Conservation (phyloP, 345 rosid genomes). For the Acer campestre region DNA sequence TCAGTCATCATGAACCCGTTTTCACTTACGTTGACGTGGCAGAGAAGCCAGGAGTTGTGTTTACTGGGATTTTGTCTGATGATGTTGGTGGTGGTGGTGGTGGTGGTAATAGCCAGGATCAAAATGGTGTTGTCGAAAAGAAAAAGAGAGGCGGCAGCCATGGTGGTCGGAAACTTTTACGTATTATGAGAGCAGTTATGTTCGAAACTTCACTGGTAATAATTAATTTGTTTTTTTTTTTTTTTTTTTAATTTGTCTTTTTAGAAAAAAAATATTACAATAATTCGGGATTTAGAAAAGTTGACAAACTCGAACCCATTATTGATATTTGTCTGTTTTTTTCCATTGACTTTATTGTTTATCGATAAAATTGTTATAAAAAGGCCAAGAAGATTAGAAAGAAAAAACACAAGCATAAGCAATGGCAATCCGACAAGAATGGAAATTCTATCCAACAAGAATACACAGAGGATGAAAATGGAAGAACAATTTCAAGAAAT, state of each 20-base stretch:
- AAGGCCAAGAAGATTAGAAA: slow-evolving; percentile 42
- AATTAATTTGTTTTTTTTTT: neutral
- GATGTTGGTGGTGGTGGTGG: neutral
- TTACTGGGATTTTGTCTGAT: neutral
- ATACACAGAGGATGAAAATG: neutral
- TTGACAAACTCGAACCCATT: no score
- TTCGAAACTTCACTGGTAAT: slow-evolving; percentile 53
- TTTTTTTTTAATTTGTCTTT: neutral
- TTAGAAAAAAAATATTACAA: no score
- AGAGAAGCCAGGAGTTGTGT: slow-evolving; percentile 8
- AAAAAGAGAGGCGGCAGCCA: slow-evolving; percentile 15
- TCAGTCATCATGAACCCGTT: neutral
- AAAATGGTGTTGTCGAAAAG: neutral
- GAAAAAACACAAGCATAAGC: slow-evolving; percentile 10
- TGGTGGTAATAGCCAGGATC: neutral
- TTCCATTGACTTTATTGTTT: no score
- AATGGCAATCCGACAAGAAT: neutral
- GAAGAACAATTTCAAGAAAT: neutral
- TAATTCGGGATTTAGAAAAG: no score
- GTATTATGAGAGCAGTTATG: slow-evolving; percentile 35
- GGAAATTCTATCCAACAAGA: neutral
- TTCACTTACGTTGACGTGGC: neutral
- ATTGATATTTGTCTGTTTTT: no score
- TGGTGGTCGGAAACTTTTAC: slow-evolving; percentile 22
- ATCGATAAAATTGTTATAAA: no score